phyloP scores from a whole-genome alignment of 2,329 filamentous ascomycete genomes.

The Penicillium sp. region DNA sequence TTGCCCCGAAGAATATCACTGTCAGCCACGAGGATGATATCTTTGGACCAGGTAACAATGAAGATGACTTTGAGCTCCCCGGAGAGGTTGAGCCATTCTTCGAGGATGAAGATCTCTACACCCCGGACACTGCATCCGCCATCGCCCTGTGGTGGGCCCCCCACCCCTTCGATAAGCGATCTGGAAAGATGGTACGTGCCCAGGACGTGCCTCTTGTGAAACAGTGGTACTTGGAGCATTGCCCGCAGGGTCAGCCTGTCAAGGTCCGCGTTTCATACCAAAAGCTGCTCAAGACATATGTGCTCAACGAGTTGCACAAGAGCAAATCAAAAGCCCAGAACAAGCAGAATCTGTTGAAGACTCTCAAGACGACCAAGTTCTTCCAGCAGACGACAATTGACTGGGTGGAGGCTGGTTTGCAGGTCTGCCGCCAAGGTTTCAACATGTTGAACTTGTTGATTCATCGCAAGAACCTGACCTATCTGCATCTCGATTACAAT shows the following conservation, averaged over 20 bases:
- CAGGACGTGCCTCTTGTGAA: constrained; percentile 97
- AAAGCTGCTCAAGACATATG: constrained; percentile 92
- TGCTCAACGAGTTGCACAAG: constrained; percentile 94
- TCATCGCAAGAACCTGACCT: constrained; percentile 96
- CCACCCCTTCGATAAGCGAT: constrained; percentile 90
- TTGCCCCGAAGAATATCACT: constrained; percentile 90
- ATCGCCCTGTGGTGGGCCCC: constrained; percentile 98
- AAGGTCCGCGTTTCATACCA: constrained; percentile 98
- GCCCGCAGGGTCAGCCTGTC: constrained; percentile 83
- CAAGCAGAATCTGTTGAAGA: constrained; percentile 85
- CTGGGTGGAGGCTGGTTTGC: constrained; percentile 97
- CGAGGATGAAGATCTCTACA: constrained; percentile 82
- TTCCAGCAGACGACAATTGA: constrained; percentile 99
- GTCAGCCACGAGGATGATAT: constrained; percentile 90
- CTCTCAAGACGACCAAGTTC: constrained; percentile 94
- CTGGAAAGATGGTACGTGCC: constrained; percentile 91
- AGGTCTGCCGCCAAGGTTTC: constrained; percentile 96
- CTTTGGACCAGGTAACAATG: constrained; percentile 75
- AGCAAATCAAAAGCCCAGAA: constrained; percentile 93
- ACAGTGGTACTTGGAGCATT: constrained; percentile 97
- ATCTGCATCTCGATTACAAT: constrained; percentile 97
- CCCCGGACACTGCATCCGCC: constrained; percentile 81
- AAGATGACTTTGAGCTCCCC: constrained; percentile 85
- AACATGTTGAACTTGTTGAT: constrained; percentile 99
- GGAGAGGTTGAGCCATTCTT: constrained; percentile 81